Evolutionary conservation across 257 asterid species (phyloP).

Genomic region (Primulina eburnea): DNA sequence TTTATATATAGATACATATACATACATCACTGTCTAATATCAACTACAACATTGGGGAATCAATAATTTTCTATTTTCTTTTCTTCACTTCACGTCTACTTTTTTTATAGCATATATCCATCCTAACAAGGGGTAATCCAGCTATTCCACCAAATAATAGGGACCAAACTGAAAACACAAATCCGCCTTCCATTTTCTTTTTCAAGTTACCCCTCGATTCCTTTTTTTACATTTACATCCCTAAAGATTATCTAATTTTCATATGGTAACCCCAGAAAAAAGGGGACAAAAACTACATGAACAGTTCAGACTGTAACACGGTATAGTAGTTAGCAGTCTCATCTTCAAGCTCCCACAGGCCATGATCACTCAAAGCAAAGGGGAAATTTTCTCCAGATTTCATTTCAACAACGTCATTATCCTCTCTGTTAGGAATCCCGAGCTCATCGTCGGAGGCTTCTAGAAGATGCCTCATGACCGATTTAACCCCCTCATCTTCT

Average conservation of each 20-base stretch:
- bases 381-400: constrained; percentile 18
- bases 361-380: constrained; percentile 18
- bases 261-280: constrained; percentile 28
- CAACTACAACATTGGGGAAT: neutral
- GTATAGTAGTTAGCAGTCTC: constrained; percentile 54
- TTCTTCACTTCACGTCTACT: constrained; percentile 18
- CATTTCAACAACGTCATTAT: constrained; percentile 13
- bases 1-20: too few species aligned
- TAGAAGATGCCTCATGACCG: constrained; percentile 69
- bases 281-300: constrained; percentile 31
- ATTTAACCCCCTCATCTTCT: constrained; percentile 36
- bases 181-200: constrained; percentile 25
- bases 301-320: constrained; percentile 45
- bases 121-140: constrained; percentile 9
- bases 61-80: neutral
- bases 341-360: constrained; percentile 62
- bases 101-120: neutral
- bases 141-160: constrained; percentile 25
- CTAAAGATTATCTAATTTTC: constrained; percentile 25
- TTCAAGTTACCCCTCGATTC: constrained; percentile 18
- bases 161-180: constrained; percentile 32
- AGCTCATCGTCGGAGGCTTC: constrained; percentile 74
- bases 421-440: constrained; percentile 45
- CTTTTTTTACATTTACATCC: constrained; percentile 23
- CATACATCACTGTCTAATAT: neutral